Evolutionary conservation across 768 basidiomycete genomes (phyloP).

Genomic region (Pisolithus sp.): DNA sequence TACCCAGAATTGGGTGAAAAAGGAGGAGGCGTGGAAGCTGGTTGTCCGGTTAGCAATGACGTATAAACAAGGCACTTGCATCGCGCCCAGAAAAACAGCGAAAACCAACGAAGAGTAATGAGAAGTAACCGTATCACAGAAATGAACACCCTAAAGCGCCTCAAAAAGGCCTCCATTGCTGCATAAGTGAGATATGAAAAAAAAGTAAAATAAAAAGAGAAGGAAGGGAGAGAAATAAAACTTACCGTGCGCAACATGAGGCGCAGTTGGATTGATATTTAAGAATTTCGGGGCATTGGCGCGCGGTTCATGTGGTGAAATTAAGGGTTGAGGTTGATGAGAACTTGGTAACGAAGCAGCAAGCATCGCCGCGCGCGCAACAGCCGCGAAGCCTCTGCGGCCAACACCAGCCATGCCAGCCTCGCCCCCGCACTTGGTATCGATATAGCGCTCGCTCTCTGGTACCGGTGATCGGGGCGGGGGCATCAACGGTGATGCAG

Average conservation of each 20-base stretch:
- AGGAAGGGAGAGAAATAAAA: constrained; percentile 1
- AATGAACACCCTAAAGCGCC: too few species aligned
- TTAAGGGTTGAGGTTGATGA: not conserved
- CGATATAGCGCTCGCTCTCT: constrained; percentile 33
- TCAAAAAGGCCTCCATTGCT: not conserved
- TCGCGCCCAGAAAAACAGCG: too few species aligned
- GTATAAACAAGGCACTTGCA: not conserved
- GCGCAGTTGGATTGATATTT: constrained; percentile 37
- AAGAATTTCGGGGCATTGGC: constrained; percentile 38
- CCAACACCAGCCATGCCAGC: constrained; percentile 93
- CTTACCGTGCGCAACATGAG: constrained; percentile 26
- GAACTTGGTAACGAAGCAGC: constrained; percentile 15
- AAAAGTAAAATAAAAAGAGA: not conserved
- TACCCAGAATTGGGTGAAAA: constrained; percentile 28
- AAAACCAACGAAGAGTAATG: too few species aligned
- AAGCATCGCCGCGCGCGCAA: constrained; percentile 57
- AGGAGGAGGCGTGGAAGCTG: constrained; percentile 27
- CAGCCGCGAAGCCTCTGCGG: constrained; percentile 73
- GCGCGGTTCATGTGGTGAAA: constrained; percentile 13
- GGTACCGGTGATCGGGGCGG: constrained; percentile 3
- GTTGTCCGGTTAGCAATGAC: not conserved
- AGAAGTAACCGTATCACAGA: too few species aligned
- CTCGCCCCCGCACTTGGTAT: constrained; percentile 69
- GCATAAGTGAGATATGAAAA: not conserved
- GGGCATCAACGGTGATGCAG: constrained; percentile 14